phyloP scores from a whole-genome alignment of 1,284 basidiomycete genomes.

The Fomes fomentarius region DNA sequence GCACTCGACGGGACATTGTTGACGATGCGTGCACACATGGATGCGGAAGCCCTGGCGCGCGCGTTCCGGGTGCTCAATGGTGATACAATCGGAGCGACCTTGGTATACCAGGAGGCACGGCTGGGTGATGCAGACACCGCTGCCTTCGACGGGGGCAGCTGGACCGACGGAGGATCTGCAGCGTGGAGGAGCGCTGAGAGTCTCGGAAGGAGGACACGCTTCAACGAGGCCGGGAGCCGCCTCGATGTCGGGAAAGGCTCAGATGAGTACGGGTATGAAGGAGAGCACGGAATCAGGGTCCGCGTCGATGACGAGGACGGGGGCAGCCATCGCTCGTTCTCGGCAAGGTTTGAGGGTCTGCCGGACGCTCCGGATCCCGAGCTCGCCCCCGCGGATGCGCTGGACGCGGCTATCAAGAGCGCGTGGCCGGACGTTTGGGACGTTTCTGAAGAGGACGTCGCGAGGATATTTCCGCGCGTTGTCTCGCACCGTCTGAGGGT shows the following conservation, averaged over 20 bases:
- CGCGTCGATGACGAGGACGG: constrained; percentile 8
- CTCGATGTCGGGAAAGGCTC: neutral
- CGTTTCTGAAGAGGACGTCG: constrained; percentile 72
- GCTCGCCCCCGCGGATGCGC: constrained; percentile 10
- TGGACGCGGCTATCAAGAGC: constrained; percentile 6
- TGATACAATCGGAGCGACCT: constrained; percentile 40
- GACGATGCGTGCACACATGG: constrained; percentile 57
- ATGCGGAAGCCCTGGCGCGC: constrained; percentile 62
- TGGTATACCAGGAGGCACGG: constrained; percentile 24
- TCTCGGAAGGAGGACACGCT: neutral
- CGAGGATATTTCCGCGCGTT: constrained; percentile 67
- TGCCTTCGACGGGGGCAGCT: constrained; percentile 17
- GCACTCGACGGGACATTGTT: constrained; percentile 71
- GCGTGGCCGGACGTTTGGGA: constrained; percentile 45
- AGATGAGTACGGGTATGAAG: constrained; percentile 6
- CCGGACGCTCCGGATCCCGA: neutral
- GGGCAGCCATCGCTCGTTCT: constrained; percentile 9
- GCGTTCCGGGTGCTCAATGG: constrained; percentile 66
- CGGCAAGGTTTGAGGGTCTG: constrained; percentile 5
- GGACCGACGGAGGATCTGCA: constrained; percentile 9
- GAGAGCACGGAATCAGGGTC: constrained; percentile 12
- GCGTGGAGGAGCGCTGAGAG: constrained; percentile 23
- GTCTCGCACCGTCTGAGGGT: constrained; percentile 73
- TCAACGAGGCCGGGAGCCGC: constrained; percentile 1
- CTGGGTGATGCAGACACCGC: constrained; percentile 11